phyloP scores from a whole-genome alignment of 495 filamentous ascomycete genomes.

The Trichodelitschia bisporula region DNA sequence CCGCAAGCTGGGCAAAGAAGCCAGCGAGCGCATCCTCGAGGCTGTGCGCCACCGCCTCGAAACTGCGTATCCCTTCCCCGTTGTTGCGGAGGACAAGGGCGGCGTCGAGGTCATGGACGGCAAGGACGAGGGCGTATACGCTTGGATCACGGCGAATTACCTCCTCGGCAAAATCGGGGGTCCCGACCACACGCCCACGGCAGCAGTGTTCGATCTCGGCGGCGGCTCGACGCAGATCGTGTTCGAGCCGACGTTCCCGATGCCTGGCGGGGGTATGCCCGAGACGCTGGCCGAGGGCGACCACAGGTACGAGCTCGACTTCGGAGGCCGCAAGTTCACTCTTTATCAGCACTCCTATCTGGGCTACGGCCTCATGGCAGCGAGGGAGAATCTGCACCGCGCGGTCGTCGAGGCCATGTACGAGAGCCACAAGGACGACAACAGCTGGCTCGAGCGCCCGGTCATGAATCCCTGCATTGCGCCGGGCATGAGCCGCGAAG shows the following conservation, averaged over 20 bases:
- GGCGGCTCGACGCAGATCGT: constrained; percentile 96
- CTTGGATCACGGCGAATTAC: constrained; percentile 98
- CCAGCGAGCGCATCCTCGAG: constrained; percentile 59
- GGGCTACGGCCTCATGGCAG: constrained; percentile 89
- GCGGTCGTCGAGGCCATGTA: constrained; percentile 34
- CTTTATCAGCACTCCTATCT: constrained; percentile 99
- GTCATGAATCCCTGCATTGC: constrained; percentile 78
- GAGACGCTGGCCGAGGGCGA: constrained; percentile 68
- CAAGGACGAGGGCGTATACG: constrained; percentile 89
- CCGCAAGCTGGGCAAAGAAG: constrained; percentile 57
- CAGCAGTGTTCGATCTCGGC: constrained; percentile 86
- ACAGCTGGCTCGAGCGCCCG: constrained; percentile 33
- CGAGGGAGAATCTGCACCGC: constrained; percentile 63
- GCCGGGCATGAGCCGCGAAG: constrained; percentile 42
- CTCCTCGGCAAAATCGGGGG: constrained; percentile 92
- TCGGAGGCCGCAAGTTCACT: constrained; percentile 70
- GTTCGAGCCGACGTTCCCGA: constrained; percentile 83
- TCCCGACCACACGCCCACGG: constrained; percentile 68
- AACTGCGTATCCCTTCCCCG: constrained; percentile 75
- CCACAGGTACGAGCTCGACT: constrained; percentile 84
- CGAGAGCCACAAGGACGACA: constrained; percentile 17
- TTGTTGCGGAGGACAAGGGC: constrained; percentile 58
- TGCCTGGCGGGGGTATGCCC: constrained; percentile 59
- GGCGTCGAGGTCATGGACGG: constrained; percentile 94
- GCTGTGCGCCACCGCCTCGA: constrained; percentile 71